These are phyloP conservation scores for Ustulina deusta DNA, from an alignment of 2,329 filamentous ascomycete genomes.

Conservation along the genomic window DNA sequence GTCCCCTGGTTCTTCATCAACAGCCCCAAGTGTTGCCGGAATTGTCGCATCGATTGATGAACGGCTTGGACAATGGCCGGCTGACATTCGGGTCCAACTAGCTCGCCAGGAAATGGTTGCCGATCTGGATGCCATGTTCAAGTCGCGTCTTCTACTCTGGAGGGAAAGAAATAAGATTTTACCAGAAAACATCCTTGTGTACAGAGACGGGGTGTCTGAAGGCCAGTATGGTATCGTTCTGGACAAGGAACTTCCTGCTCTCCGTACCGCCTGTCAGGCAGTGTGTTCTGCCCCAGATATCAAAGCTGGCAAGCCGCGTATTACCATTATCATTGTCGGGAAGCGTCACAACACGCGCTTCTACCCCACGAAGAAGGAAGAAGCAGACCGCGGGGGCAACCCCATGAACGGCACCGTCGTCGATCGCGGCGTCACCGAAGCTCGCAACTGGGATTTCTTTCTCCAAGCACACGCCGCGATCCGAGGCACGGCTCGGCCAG, in stretches of 20 bases:
- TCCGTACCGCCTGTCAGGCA: constrained; percentile 72
- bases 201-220: constrained; percentile 90
- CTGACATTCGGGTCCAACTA: constrained; percentile 73
- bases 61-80: constrained; percentile 81
- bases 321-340: constrained; percentile 82
- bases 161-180: constrained; percentile 65
- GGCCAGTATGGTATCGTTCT: constrained; percentile 75
- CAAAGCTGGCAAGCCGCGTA: constrained; percentile 56
- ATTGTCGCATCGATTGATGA: constrained; percentile 81
- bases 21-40: constrained; percentile 66
- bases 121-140: constrained; percentile 47
- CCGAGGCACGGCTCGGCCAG: constrained; percentile 84
- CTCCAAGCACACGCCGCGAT: constrained; percentile 83
- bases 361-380: constrained; percentile 71
- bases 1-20: constrained; percentile 71
- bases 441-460: constrained; percentile 85
- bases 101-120: constrained; percentile 77
- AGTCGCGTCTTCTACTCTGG: constrained; percentile 73
- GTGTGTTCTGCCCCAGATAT: constrained; percentile 67
- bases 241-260: constrained; percentile 72
- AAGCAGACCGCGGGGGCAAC: constrained; percentile 68
- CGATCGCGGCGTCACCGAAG: constrained; percentile 83
- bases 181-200: constrained; percentile 83
- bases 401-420: constrained; percentile 81
- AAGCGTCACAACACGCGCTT: constrained; percentile 92